phyloP scores from a whole-genome alignment of 1,284 basidiomycete species.

The Tylopilus sp. region DNA sequence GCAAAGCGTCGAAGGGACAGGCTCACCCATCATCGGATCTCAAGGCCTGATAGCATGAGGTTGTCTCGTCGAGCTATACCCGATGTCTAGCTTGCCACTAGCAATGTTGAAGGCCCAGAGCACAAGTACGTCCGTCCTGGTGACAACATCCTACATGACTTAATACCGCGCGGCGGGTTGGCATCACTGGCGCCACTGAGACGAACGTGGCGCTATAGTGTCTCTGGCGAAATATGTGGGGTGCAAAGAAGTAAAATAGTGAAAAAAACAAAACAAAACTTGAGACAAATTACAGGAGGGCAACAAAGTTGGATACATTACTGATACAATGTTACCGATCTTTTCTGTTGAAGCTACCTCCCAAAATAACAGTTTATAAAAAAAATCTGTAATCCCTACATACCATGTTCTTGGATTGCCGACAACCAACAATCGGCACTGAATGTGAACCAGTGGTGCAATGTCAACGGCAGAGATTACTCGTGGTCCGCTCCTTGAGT shows the following conservation, averaged over 20 bases:
- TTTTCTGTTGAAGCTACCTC: conserved; percentile 2
- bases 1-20: too few species aligned
- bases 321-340: conserved; percentile 23
- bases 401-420: not conserved
- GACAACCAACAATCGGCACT: not conserved
- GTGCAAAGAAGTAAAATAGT: not conserved
- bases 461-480: not conserved
- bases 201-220: too few species aligned
- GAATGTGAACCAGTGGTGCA: not conserved
- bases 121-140: too few species aligned
- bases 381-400: conserved; percentile 8
- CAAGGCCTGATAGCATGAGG: too few species aligned
- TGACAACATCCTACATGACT: too few species aligned
- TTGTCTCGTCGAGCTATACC: too few species aligned
- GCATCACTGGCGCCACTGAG: too few species aligned
- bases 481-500: conserved; percentile 18
- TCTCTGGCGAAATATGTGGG: not conserved
- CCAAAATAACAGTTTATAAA: conserved; percentile 11
- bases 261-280: not conserved
- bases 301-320: conserved; percentile 27
- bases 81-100: too few species aligned
- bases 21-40: too few species aligned
- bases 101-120: too few species aligned
- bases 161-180: too few species aligned
- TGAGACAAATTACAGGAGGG: conserved; percentile 25